These are phyloP conservation scores for Lumnitzera racemosa DNA, from an alignment of 345 rosid species.

Conservation along the genomic window DNA sequence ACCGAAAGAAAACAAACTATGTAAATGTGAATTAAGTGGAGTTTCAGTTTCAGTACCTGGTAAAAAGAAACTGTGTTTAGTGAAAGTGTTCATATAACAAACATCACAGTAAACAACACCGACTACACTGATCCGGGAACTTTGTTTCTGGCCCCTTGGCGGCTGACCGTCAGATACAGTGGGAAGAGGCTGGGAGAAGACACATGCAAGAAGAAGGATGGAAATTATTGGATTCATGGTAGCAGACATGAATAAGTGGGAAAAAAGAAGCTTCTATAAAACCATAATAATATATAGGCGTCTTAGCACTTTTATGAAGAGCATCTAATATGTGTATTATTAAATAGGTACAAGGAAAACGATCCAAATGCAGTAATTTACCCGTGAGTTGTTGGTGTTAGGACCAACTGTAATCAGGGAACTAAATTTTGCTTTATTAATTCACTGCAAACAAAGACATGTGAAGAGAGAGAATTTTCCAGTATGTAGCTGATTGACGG, in stretches of 20 bases:
- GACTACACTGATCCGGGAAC: slow-evolving; percentile 56
- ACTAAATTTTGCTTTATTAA: slow-evolving; percentile 18
- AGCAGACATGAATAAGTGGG: slow-evolving; percentile 21
- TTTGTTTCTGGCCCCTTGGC: slow-evolving; percentile 15
- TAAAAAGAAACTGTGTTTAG: slow-evolving; percentile 78
- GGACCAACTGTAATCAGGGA: slow-evolving; percentile 34
- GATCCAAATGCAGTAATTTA: slow-evolving; percentile 16
- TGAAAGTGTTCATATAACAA: slow-evolving; percentile 53
- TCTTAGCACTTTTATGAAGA: slow-evolving; percentile 5
- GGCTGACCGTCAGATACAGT: slow-evolving; percentile 9
- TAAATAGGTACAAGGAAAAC: slow-evolving; percentile 4
- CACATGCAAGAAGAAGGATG: slow-evolving; percentile 27
- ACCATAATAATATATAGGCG: slow-evolving; percentile 3
- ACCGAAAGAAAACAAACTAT: too few relatives aligned
- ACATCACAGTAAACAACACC: slow-evolving; percentile 80
- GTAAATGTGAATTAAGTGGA: neutral
- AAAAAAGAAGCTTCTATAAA: slow-evolving; percentile 28
- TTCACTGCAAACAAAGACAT: slow-evolving; percentile 81
- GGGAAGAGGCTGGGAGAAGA: slow-evolving; percentile 22
- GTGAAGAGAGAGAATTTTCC: slow-evolving; percentile 44
- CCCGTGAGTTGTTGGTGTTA: slow-evolving; percentile 63
- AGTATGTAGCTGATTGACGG: too few relatives aligned
- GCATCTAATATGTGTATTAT: slow-evolving; percentile 2
- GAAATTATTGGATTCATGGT: slow-evolving; percentile 36
- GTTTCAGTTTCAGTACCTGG: slow-evolving; percentile 39